Conservation (phyloP, 108 stramenopile genomes). For the Cylindrotheca fusiformis region DNA sequence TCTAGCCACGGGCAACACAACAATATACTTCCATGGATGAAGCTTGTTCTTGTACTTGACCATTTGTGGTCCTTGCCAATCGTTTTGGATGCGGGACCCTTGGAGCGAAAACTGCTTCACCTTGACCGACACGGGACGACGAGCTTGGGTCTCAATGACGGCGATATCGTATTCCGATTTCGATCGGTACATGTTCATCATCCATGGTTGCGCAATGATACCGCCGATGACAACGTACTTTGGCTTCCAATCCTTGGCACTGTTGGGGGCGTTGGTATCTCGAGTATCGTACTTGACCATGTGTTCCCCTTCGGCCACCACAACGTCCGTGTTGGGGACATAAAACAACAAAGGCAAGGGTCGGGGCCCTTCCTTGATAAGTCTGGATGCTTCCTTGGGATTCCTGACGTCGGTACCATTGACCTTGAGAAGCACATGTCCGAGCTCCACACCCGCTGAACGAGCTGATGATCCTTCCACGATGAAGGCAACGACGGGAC, state of each 20-base stretch:
- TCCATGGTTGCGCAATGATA: conserved; percentile 91
- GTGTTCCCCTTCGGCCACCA: conserved; percentile 86
- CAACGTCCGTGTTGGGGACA: conserved; percentile 80
- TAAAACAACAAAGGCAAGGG: conserved; percentile 82
- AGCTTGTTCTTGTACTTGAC: conserved; percentile 92
- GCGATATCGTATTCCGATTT: conserved; percentile 93
- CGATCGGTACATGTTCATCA: conserved; percentile 93
- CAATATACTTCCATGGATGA: conserved; percentile 89
- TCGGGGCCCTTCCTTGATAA: conserved; percentile 89
- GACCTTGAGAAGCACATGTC: conserved; percentile 84
- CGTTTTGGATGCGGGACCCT: conserved; percentile 87
- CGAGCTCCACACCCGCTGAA: conserved; percentile 80
- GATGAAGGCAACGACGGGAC: conserved; percentile 89
- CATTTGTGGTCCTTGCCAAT: conserved; percentile 92
- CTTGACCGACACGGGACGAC: conserved; percentile 87
- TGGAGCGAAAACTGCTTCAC: conserved; percentile 90
- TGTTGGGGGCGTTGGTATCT: conserved; percentile 83
- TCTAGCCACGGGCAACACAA: conserved; percentile 72
- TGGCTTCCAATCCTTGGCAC: conserved; percentile 89
- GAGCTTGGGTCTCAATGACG: conserved; percentile 87
- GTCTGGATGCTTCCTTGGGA: conserved; percentile 84
- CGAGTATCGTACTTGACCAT: conserved; percentile 91
- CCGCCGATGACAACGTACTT: conserved; percentile 91
- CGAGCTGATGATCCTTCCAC: conserved; percentile 84
- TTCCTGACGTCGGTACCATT: conserved; percentile 87